Base-by-base conservation (phyloP, 2,329 filamentous ascomycete genomes). In the Aspergillus neoniger region DNA sequence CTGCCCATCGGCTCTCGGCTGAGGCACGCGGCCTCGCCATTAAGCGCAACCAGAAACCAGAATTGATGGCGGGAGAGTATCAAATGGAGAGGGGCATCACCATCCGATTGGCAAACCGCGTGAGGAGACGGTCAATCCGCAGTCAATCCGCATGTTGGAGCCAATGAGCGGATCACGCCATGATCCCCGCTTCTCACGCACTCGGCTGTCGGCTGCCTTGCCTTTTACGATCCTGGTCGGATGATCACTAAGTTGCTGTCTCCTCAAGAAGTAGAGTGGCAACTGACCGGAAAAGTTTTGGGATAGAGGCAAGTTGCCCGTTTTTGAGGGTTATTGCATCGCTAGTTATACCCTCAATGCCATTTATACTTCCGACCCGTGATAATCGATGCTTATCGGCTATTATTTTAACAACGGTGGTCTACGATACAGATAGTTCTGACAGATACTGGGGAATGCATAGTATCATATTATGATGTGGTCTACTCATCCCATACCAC, bases 401-500 rank as follows among this genome's bases (percentile, higher is more conserved):
- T 36, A 15, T 36, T 30, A 30, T 30, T 10, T 30, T 12, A 36
- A 5, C 32, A 36, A 36, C 32, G 32, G 4, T 12, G 9, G 28
- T 30, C 32, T 36, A 36, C 12, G 4, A 36, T 36, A 12, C 12
- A 36, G 12, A 12, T 30, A 36, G 32, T 36, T 1, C 5, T 15
- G 5, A 36, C 32, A 14, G 32, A 36, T 36, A 36, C 12, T 36
- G 12, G 10, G 28, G 28, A 30, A 30, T 30, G 28, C 28, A 30
- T 30, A 12, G 9, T 30, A 30, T 12, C 28, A 30, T 30, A 12
- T 12, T 3, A 21, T 21, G 5, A 5, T 2, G 17, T 9, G 15
- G 4, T 44, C 38, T 30, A 73, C 64, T 72, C 69, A 23, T 66
- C 72, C 73, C 74, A 77, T 49, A 76, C 66, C 44, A 77, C 67